Conservation (phyloP, 345 rosid species). For the Acer saccharum region DNA sequence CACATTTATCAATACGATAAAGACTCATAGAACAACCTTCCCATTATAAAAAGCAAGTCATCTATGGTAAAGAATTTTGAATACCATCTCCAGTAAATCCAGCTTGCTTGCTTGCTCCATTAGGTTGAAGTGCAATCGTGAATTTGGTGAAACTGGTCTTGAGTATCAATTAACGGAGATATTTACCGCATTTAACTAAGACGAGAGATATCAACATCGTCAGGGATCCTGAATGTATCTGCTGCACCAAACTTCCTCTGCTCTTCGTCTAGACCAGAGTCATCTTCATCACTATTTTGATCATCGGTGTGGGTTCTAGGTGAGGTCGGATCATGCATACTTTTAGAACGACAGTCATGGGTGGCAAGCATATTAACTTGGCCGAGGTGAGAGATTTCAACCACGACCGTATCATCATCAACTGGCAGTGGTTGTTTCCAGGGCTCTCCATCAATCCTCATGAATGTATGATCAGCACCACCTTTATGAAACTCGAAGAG, state of each 20-base stretch:
- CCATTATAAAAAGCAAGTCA: not conserved
- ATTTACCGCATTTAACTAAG: slow-evolving; percentile 47
- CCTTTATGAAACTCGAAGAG: slow-evolving; percentile 80
- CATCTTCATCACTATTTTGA: slow-evolving; percentile 38
- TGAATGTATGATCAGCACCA: slow-evolving; percentile 66
- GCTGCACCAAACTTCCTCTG: slow-evolving; percentile 88
- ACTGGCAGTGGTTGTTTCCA: slow-evolving; percentile 86
- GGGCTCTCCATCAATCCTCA: slow-evolving; percentile 93
- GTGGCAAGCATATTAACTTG: slow-evolving; percentile 95
- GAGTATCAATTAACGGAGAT: not conserved
- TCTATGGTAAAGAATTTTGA: not conserved
- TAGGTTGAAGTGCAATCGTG: not conserved
- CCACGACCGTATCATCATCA: slow-evolving; percentile 70
- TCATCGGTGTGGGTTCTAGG: slow-evolving; percentile 35
- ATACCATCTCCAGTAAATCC: not conserved
- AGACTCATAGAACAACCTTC: not conserved
- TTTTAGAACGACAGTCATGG: slow-evolving; percentile 58
- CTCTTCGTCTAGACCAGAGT: slow-evolving; percentile 45
- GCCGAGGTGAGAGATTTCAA: slow-evolving; percentile 84
- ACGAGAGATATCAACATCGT: slow-evolving; percentile 69
- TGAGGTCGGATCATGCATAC: slow-evolving; percentile 45
- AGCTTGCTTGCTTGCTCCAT: not conserved
- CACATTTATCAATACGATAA: not conserved
- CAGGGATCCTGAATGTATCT: slow-evolving; percentile 83
- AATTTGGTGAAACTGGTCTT: too few species aligned